A percentile compares a stretch with the other conserved stretches of the same genome.
These are phyloP conservation scores for Speleostelium caveatum DNA, from an alignment of 78 protist genomes.

Conservation along the genomic window DNA sequence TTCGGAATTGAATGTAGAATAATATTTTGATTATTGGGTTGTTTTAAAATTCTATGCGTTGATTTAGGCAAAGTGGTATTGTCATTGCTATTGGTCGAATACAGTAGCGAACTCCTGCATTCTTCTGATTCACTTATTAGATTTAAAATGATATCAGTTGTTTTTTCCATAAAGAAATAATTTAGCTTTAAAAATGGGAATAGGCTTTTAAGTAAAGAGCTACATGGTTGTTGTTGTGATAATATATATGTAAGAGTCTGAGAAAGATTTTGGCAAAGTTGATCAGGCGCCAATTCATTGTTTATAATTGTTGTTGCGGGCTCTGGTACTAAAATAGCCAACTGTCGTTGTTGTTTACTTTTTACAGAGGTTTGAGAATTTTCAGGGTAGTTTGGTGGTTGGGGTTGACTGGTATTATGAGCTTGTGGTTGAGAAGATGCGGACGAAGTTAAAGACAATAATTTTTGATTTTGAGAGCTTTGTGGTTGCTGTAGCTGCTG, in stretches of 20 bases:
- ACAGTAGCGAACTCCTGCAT: not conserved
- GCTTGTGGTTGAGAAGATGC: too few species aligned
- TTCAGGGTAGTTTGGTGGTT: not conserved
- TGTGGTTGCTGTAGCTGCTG: not conserved
- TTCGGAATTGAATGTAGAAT: conserved; percentile 8
- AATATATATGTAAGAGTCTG: not conserved
- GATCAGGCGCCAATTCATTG: too few species aligned
- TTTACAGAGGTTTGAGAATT: too few species aligned
- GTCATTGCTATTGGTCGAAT: not conserved
- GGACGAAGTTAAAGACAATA: too few species aligned
- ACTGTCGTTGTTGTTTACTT: not conserved
- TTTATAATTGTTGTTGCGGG: not conserved
- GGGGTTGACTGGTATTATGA: too few species aligned
- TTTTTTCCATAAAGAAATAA: conserved; percentile 9
- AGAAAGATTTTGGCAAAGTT: conserved; percentile 5
- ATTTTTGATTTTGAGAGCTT: not conserved
- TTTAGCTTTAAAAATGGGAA: conserved; percentile 32
- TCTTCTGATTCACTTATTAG: conserved; percentile 1
- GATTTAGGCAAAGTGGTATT: not conserved
- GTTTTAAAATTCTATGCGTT: conserved; percentile 3
- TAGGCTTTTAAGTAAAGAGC: not conserved
- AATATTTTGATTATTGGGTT: conserved; percentile 12
- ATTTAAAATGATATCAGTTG: conserved; percentile 27
- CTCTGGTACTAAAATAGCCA: not conserved
- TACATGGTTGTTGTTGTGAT: conserved; percentile 19